Percentiles rank a stretch among this genome's conserved stretches.
These are phyloP conservation scores for Xanthoceras sorbifolium DNA, from an alignment of 345 rosid species.

Conservation along the genomic window DNA sequence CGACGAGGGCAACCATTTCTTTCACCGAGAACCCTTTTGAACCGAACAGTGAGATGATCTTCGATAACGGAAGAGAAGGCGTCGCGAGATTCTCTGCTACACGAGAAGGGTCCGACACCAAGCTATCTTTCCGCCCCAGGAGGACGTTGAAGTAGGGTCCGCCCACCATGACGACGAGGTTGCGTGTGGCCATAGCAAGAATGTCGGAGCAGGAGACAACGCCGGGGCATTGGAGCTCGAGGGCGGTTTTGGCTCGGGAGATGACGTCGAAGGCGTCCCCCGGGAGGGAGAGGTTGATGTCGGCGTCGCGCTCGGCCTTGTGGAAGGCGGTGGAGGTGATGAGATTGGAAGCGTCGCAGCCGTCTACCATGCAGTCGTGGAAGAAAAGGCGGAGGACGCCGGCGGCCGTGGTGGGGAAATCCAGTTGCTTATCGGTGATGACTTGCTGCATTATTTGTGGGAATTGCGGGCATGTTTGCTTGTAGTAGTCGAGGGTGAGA, in stretches of 20 bases:
- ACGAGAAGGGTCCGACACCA: conserved; percentile 37
- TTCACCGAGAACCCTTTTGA: conserved; percentile 38
- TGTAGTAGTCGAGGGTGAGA: no score
- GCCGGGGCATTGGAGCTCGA: conserved; percentile 71
- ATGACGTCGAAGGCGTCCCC: conserved; percentile 79
- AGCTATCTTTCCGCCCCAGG: conserved; percentile 64
- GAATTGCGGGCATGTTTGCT: conserved; percentile 63
- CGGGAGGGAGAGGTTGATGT: conserved; percentile 58
- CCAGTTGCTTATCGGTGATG: conserved; percentile 50
- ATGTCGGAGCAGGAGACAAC: conserved; percentile 74
- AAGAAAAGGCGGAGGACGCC: conserved; percentile 69
- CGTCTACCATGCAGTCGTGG: conserved; percentile 76
- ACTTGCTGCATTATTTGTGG: conserved; percentile 37
- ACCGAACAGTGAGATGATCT: conserved; percentile 41
- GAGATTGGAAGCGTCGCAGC: conserved; percentile 73
- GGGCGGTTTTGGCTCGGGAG: conserved; percentile 55
- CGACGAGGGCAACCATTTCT: conserved; percentile 66
- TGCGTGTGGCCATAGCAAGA: conserved; percentile 57
- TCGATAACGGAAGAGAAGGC: conserved; percentile 38
- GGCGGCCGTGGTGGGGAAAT: conserved; percentile 70
- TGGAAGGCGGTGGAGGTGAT: conserved; percentile 59
- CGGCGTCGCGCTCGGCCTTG: conserved; percentile 60
- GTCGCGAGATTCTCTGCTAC: conserved; percentile 46
- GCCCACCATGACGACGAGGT: conserved; percentile 66
- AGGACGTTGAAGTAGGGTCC: conserved; percentile 54